These are phyloP conservation scores for Podospora conica DNA, from an alignment of 495 filamentous ascomycete species.

Conservation along the genomic window DNA sequence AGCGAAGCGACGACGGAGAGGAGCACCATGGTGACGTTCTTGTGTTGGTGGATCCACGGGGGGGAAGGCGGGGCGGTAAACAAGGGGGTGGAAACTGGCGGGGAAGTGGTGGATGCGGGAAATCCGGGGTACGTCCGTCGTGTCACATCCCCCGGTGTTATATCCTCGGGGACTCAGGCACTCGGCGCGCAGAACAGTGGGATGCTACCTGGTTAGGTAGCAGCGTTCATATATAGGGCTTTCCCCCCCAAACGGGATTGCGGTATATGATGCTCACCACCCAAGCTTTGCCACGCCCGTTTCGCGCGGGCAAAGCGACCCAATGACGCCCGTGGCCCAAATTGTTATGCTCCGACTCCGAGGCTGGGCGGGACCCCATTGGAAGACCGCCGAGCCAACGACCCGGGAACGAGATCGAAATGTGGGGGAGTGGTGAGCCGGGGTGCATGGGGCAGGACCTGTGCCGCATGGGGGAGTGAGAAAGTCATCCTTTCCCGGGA, in stretches of 20 bases:
- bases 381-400: background rate
- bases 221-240: background rate
- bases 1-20: background rate
- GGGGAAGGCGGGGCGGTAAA: background rate
- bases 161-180: background rate
- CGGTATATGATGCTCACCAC: background rate
- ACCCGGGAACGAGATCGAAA: background rate
- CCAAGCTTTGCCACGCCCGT: background rate
- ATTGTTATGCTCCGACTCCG: background rate
- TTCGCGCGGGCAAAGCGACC: background rate
- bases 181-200: no score
- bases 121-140: background rate
- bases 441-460: background rate
- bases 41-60: background rate
- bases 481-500: background rate
- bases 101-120: background rate
- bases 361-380: background rate
- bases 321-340: background rate
- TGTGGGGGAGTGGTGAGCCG: background rate
- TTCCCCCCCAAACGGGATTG: background rate
- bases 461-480: background rate
- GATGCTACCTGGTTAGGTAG: background rate
- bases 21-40: background rate
- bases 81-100: background rate
- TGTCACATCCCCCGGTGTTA: background rate